Base-by-base conservation (phyloP, 75 land plant genomes). In the Pinus albicaulis region DNA sequence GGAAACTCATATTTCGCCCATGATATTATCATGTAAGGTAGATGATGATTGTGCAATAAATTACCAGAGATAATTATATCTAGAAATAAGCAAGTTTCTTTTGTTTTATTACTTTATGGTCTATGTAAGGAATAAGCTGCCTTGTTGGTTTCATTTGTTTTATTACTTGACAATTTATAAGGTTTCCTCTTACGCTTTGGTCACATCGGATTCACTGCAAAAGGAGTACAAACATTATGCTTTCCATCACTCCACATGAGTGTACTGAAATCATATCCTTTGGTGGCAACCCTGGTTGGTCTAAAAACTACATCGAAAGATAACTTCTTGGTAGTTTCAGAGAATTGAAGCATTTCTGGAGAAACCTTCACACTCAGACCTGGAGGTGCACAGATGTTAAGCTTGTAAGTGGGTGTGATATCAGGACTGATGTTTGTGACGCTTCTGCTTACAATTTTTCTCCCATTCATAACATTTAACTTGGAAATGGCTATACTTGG, bases 401-500 rank as follows among this genome's bases (percentile, higher is more conserved):
- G 88, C 6, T 23, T 79, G 72, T 90, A 92, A 3, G 57, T 55
- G 5, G 88, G 73, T 79, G 89, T 87, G 4, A 72, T 80, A 34
- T 74, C 80, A 8, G 57, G 57, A 19, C 83, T 88, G 36, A 92
- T 87, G 56, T 92, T 88, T 25, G 86, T 92, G 14, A 86, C 87
- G 0, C 82, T 81, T 72, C 94, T 82, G 22, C 17, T 86, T 17
- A 93, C 84, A 8, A 63, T 60, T 7, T 17, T 76, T 34, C 44
- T 80, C 59, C 65, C 74, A 26, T 31, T 53, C 31, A 73, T 76
- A 20, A 41, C 7, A 41, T 75, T 73, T 24, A 88, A 76, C 11
- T 68, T 78, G 55, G 92, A 71, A 7, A 91, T 61, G 0, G 93
- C 85, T 25, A 92, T 89, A 26, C 92, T 84, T 56, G 96, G 94